A percentile compares a stretch with the other conserved stretches of the same genome.
Conservation (phyloP, 352 stramenopile genomes). For the Discostella stelligera region DNA sequence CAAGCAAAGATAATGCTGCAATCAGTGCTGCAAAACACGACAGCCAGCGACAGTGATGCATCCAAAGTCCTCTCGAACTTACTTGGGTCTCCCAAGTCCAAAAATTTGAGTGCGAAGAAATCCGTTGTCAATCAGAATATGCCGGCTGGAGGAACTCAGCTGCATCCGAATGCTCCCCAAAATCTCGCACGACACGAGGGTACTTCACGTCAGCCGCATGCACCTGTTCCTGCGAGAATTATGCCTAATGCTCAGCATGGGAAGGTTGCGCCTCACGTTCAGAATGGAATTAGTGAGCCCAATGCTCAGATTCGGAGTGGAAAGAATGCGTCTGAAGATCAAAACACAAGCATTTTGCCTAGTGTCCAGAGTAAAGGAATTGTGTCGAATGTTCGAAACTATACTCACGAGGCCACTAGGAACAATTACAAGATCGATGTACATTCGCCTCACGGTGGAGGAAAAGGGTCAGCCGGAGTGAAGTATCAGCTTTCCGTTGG, state of each 20-base stretch:
- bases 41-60: neutral
- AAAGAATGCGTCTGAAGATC: neutral
- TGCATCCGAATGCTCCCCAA: neutral
- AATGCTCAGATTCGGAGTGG: neutral
- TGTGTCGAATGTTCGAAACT: neutral
- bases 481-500: neutral
- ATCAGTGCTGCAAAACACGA: neutral
- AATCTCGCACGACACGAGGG: neutral
- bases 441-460: neutral
- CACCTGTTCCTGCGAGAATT: neutral
- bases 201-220: neutral
- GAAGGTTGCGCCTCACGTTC: neutral
- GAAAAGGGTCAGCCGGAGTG: neutral
- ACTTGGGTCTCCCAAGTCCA: slow-evolving; percentile 11
- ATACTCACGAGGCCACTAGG: neutral
- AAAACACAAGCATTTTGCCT: neutral
- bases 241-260: neutral
- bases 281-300: neutral
- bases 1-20: slow-evolving; percentile 7
- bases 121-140: neutral
- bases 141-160: neutral
- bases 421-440: too few relatives aligned
- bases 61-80: neutral
- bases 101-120: neutral
- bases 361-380: neutral